These are phyloP conservation scores for Polysphondylium violaceum DNA, from an alignment of 78 protist genomes.

Conservation along the genomic window DNA sequence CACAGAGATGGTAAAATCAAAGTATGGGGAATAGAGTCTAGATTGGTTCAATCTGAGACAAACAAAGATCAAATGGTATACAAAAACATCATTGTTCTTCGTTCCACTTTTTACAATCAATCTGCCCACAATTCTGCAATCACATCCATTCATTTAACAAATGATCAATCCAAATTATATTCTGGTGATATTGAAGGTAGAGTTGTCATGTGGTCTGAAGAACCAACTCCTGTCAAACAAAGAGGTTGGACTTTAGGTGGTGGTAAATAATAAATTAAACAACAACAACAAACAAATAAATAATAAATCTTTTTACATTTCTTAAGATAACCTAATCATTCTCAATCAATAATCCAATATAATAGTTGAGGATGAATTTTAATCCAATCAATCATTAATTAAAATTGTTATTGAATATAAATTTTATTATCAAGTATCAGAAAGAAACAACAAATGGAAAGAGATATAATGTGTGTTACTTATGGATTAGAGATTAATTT, in stretches of 20 bases:
- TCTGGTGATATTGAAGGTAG: conserved; percentile 73
- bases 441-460: no score
- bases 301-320: no score
- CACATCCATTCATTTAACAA: conserved; percentile 45
- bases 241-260: conserved; percentile 30
- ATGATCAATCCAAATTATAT: conserved; percentile 64
- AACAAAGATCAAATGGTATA: conserved; percentile 21
- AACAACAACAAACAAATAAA: no score
- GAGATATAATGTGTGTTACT: no score
- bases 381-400: no score
- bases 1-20: conserved; percentile 78
- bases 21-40: conserved; percentile 71
- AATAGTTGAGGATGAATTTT: no score
- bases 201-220: conserved; percentile 59
- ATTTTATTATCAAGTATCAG: no score
- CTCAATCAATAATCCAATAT: no score
- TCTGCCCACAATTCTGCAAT: conserved; percentile 23
- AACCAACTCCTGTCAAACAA: conserved; percentile 23
- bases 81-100: conserved; percentile 51
- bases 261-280: no score
- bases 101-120: conserved; percentile 35
- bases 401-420: no score
- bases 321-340: no score
- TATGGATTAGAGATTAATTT: no score
- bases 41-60: conserved; percentile 10